Evolutionary conservation across 2,329 filamentous ascomycete species (phyloP), one percentile per base, ranked within the genome.

Genomic region (Monosporascus cannonballus): DNA sequence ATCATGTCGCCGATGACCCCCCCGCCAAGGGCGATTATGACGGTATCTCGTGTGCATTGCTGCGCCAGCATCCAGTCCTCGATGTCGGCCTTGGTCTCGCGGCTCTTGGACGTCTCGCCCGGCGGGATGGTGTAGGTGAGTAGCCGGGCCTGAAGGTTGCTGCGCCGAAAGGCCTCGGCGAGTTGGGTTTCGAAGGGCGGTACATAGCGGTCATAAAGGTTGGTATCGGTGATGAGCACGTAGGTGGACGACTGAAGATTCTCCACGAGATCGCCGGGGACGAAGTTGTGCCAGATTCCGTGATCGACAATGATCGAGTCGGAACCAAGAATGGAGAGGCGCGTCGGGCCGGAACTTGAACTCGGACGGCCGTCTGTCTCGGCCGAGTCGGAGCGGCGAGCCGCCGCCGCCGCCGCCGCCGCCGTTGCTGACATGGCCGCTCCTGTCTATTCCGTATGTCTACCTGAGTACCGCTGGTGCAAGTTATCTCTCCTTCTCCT

Each of bases 1-100:
- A 96, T 92, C 87, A 99, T 88, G 71, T 99, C 94, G 34, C 94
- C 94, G 71, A 99, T 96, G 56, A 99, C 94, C 53, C 94, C 94
- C 59, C 94, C 94, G 34, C 94, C 94, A 9, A 99, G 81, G 24
- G 94, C 94, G 68, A 99, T 89, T 54, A 99, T 86, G 58, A 99
- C 89, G 0, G 91, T 96, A 71, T 99, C 94, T 61, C 94, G 81
- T 25, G 92, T 96, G 74, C 94, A 99, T 86, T 87, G 85, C 64
- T 96, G 84, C 60, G 85, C 83, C 54, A 97, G 78, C 83, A 99
- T 87, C 94, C 94, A 99, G 71, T 99, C 94, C 71, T 99, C 94
- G 50, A 99, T 92, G 63, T 93, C 88, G 46, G 88, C 92, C 73
- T 97, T 97, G 50, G 92, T 96, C 69, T 91, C 86, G 58, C 94